Base-by-base conservation (phyloP, 1,139 yeast species). In the Saccharomyces hybrid region DNA sequence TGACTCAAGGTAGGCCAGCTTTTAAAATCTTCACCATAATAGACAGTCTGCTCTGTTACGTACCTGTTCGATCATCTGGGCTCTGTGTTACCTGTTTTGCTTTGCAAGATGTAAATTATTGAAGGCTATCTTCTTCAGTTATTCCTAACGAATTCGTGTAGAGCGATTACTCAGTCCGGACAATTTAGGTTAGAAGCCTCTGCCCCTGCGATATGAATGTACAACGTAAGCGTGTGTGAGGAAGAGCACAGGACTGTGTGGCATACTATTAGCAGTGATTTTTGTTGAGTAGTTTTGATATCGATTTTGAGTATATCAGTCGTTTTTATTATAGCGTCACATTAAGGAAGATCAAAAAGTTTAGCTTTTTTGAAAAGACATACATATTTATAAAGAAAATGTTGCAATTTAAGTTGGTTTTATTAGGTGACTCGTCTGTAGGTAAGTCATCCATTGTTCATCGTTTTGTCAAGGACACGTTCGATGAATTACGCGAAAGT, bases 391-490 rank as follows among this genome's bases (percentile, higher is more conserved):
- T 11, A 12, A 48, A 9, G 42, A 49, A 14, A 2, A 69, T 70
- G 73, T 58, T 68, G 26, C 90, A 84, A 71, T 85, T 91, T 69
- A 93, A 93, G 71, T 78, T 93, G 55, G 99, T 91, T 4, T 79
- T 91, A 52, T 77, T 91, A 46, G 88, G 99, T 14, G 99, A 93
- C 71, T 93, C 97, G 2, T 97, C 99, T 1, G 99, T 93, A 47
- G 99, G 99, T 54, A 93, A 93, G 70, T 80, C 81, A 5, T 90
- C 97, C 2, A 83, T 93, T 28, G 99, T 93, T 27, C 87, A 90
- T 65, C 78, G 99, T 63, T 95, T 93, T 69, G 98, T 93, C 24
- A 88, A 91, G 68, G 95, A 91, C 69, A 88, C 95, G 31, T 95
- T 93, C 70, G 96, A 91, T 65, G 96, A 90, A 67, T 81, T 87